Percentiles rank a stretch among this genome's conserved stretches.
Conservation (phyloP, 176 grass and related monocot genomes). For the Secale cereale region DNA sequence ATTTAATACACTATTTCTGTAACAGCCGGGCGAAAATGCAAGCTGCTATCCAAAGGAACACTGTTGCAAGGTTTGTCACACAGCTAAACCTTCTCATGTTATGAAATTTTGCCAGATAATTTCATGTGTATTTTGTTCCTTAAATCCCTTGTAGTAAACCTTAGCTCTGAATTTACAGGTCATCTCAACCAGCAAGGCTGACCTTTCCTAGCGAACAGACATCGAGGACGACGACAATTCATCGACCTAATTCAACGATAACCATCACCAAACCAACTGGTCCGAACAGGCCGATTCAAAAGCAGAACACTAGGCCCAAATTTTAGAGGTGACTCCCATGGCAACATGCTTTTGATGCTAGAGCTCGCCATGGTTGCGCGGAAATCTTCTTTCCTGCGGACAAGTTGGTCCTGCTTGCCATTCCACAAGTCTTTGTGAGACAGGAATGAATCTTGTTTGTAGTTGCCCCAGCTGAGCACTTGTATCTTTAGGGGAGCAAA, state of each 20-base stretch:
- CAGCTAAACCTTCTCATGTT: not conserved
- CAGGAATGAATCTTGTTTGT: not conserved
- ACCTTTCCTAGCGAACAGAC: conserved; percentile 23
- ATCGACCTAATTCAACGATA: conserved; percentile 44
- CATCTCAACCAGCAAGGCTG: conserved; percentile 27
- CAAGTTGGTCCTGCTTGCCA: not conserved
- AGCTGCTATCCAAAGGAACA: conserved; percentile 43
- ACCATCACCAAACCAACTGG: conserved; percentile 35
- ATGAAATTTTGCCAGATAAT: not conserved
- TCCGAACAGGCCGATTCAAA: conserved; percentile 27
- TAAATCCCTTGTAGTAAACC: not conserved
- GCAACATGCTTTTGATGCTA: not conserved
- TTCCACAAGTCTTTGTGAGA: not conserved
- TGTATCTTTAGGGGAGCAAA: not conserved
- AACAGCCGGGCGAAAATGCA: conserved; percentile 41
- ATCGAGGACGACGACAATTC: conserved; percentile 24
- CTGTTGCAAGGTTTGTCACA: conserved; percentile 30
- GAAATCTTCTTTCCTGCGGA: not conserved
- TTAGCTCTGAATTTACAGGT: not conserved
- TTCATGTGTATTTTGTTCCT: not conserved
- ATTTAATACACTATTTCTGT: conserved; percentile 41
- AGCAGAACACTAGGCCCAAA: conserved; percentile 33
- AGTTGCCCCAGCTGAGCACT: not conserved
- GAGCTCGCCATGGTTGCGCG: not conserved
- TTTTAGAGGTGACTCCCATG: conserved; percentile 15